Evolutionary conservation across 2,329 filamentous ascomycete genomes (phyloP).

Genomic region (Knufia fluminis): DNA sequence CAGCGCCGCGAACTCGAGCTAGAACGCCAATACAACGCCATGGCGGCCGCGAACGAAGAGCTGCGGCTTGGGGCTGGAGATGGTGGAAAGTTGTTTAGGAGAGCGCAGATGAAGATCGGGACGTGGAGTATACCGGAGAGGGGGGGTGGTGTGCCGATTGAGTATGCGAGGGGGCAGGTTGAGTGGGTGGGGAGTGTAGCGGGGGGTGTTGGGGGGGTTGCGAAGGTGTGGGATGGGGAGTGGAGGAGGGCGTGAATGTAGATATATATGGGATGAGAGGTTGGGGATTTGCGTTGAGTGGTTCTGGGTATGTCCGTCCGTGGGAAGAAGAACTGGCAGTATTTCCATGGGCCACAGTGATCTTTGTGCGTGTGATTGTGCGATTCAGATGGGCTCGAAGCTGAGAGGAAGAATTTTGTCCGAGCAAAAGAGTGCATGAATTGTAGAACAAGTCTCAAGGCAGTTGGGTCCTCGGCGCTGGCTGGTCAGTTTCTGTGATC

Average conservation of each 20-base stretch:
- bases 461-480: too few relatives aligned
- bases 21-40: constrained; percentile 69
- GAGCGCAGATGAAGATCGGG: constrained; percentile 85
- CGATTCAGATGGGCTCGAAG: too few relatives aligned
- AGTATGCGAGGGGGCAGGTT: constrained; percentile 59
- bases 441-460: too few relatives aligned
- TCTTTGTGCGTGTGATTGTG: too few relatives aligned
- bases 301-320: too few relatives aligned
- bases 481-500: too few relatives aligned
- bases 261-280: too few relatives aligned
- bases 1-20: constrained; percentile 59
- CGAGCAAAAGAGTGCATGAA: too few relatives aligned
- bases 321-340: too few relatives aligned
- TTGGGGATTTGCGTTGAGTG: too few relatives aligned
- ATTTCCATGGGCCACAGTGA: too few relatives aligned
- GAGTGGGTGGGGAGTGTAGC: constrained; percentile 20
- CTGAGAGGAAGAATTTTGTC: too few relatives aligned
- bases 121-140: constrained; percentile 50
- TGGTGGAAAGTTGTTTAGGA: constrained; percentile 61
- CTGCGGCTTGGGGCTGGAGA: constrained; percentile 49
- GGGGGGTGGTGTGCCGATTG: constrained; percentile 68
- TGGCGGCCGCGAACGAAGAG: constrained; percentile 78
- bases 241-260: constrained; percentile 54
- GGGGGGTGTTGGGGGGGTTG: constrained; percentile 50
- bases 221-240: constrained; percentile 76